Base-by-base conservation (phyloP, 2,329 filamentous ascomycete genomes). In the Fusarium oxysporum region DNA sequence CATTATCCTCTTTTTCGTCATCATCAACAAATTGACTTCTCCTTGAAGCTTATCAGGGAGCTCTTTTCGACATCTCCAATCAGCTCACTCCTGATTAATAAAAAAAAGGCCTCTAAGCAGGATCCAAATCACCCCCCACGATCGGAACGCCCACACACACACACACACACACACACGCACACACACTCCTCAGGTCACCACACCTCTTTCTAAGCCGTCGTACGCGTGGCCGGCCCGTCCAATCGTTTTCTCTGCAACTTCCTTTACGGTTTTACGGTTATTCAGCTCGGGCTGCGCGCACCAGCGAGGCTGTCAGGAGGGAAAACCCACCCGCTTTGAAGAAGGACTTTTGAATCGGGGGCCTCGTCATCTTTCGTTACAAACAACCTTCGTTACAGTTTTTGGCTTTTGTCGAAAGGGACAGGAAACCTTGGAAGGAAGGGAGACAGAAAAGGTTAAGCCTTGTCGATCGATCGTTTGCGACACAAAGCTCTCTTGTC, bases 301-400 rank as follows among this genome's bases (percentile, higher is more conserved):
- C 40, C 40, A 66, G 30, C 70, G 54, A 70, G 69, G 65, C 65
- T 72, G 47, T 37, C 44, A 55, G 62, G 28, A 54, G 51, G 43
- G 55, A 33, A 51, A 14, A 51, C 6, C 30, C 47, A 51, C 47
- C 58, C 41, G 32, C 38, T 45, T 48, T 33, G 43, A 60, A 63
- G 38, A 60, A 63, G 58, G 40, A 28, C 47, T 59, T 55, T 59
- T 70, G 69, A 72, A 21, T 38, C 16, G 47, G 47, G 47, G 50
- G 50, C 23, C 23, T 53, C 50, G 50, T 53, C 50, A 53, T 19
- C 50, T 38, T 38, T 61, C 55, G 38, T 58, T 60, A 63, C 70
- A 48, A 70, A 57, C 57, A 41, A 17, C 69, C 56, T 70, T 57
- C 66, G 70, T 59, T 73, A 71, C 65, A 62, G 56, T 63, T 72